Evolutionary conservation across 2,329 filamentous ascomycete genomes (phyloP), one percentile per base, ranked within the genome.

Genomic region (Aspergillus sp.): DNA sequence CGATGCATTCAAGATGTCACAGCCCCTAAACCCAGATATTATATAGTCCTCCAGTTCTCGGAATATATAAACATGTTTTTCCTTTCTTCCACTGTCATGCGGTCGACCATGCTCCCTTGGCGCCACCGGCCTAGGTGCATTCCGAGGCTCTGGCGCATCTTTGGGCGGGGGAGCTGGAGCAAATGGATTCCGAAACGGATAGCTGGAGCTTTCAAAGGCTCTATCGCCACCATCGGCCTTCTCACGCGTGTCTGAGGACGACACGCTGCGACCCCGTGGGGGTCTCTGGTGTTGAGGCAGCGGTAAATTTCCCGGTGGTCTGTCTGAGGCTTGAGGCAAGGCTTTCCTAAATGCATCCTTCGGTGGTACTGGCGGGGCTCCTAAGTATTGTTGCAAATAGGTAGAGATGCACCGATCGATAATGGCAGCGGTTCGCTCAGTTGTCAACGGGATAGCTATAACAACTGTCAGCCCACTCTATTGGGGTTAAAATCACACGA

Each of bases 21-120:
- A 86, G 0, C 87, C 86, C 54, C 84, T 82, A 66, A 96, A 90
- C 64, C 84, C 88, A 19, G 77, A 73, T 50, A 86, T 77, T 41
- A 96, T 82, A 68, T 95, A 93, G 60, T 92, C 88, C 73, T 96
- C 91, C 13, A 96, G 71, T 5, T 82, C 82, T 59, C 84, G 87
- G 72, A 96, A 96, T 11, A 93, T 85, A 39, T 78, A 80, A 67
- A 83, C 51, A 15, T 57, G 66, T 41, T 58, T 60, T n/a, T 64
- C 86, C 80, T 80, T 42, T 64, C 58, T 50, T 17, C 66, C 65
- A 27, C 54, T 37, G n/a, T 67, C 64, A n/a, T 59, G 63, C 19
- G 62, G 59, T 51, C 61, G 65, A 15, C 57, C 55, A 30, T 46
- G 51, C 8, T 63, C 63, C 30, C 65, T 62, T 5, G 60, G 61